These are phyloP conservation scores for Acanthamoeba healyi DNA, from an alignment of 208 protist genomes.

Conservation along the genomic window DNA sequence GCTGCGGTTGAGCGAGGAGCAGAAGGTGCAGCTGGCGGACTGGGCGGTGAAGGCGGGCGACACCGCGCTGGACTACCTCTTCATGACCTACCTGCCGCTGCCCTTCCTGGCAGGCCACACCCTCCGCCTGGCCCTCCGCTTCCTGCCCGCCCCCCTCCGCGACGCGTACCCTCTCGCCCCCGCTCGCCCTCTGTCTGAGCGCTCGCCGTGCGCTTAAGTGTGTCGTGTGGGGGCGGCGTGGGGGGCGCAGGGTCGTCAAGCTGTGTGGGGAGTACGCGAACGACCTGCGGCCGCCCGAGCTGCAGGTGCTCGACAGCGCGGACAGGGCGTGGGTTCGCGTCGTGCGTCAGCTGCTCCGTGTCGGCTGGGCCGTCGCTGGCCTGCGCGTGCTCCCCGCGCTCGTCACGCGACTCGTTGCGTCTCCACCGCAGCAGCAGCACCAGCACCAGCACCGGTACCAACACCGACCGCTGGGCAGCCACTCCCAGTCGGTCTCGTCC, in stretches of 20 bases:
- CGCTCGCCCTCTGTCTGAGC: background rate
- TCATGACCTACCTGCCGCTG: constrained; percentile 32
- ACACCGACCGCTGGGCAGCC: too few relatives aligned
- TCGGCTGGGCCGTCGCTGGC: background rate
- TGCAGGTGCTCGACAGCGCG: background rate
- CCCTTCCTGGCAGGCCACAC: constrained; percentile 8
- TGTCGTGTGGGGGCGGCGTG: too few relatives aligned
- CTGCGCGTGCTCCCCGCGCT: background rate
- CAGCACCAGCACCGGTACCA: too few relatives aligned
- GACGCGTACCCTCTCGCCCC: background rate
- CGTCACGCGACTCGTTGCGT: background rate
- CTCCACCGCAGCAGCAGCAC: too few relatives aligned
- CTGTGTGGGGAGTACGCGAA: background rate
- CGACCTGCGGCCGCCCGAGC: background rate
- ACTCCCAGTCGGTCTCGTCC: too few relatives aligned
- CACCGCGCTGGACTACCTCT: constrained; percentile 31
- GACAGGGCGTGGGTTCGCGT: background rate
- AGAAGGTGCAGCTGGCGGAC: background rate
- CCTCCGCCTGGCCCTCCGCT: background rate
- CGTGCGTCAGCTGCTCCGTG: background rate
- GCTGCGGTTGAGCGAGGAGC: too few relatives aligned
- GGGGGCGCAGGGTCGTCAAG: background rate
- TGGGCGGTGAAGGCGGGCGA: background rate
- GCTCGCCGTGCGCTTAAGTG: too few relatives aligned
- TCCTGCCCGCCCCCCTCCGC: background rate